These are phyloP conservation scores for Larix sibirica DNA, from an alignment of 83 land plant genomes.

Conservation along the genomic window DNA sequence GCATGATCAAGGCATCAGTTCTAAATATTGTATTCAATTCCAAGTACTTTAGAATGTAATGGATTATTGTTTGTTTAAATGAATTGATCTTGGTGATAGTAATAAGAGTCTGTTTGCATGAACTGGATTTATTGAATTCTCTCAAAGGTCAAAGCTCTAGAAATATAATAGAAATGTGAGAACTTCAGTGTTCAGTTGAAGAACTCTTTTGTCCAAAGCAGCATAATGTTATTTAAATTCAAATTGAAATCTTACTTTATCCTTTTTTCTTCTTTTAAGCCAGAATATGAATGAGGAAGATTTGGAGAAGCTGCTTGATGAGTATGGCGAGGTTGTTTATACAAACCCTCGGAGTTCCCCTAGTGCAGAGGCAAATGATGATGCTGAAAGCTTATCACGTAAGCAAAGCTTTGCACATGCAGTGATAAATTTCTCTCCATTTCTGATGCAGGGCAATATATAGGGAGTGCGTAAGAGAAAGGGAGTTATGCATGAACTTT, in stretches of 20 bases:
- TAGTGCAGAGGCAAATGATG: constrained; percentile 71
- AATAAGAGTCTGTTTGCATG: too few species aligned
- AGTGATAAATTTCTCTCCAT: not conserved
- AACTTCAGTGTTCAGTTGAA: too few species aligned
- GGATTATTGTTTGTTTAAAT: too few species aligned
- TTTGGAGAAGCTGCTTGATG: constrained; percentile 73
- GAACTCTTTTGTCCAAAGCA: too few species aligned
- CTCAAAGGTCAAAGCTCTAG: too few species aligned
- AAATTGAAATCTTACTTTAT: not conserved
- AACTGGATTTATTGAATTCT: too few species aligned
- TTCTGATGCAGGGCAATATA: not conserved
- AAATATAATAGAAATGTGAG: too few species aligned
- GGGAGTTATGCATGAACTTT: constrained; percentile 8
- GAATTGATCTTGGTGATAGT: too few species aligned
- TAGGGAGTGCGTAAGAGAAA: not conserved
- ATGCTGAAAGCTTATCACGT: constrained; percentile 91
- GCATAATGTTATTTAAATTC: too few species aligned
- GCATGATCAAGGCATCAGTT: too few species aligned
- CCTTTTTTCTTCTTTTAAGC: not conserved
- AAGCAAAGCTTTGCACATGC: constrained; percentile 23
- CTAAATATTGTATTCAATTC: too few species aligned
- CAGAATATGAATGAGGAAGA: constrained; percentile 60
- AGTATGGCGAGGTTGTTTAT: constrained; percentile 79
- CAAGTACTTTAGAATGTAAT: too few species aligned
- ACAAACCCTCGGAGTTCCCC: constrained; percentile 45